Percentiles rank a stretch among this genome's conserved stretches.
phyloP scores from a whole-genome alignment of 176 grass and related monocot species.

The Poa annua region DNA sequence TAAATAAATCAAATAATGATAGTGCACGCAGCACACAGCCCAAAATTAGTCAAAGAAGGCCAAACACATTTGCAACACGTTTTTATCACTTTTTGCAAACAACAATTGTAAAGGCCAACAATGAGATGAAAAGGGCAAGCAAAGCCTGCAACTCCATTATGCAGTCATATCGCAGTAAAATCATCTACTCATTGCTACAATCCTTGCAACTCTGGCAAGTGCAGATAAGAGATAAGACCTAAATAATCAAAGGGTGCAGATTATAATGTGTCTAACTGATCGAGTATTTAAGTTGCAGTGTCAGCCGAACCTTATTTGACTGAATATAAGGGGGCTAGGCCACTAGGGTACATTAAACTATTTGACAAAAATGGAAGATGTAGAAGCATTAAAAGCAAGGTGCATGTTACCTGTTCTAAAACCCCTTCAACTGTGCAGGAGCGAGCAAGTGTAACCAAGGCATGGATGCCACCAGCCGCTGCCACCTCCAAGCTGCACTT shows the following conservation, averaged over 20 bases:
- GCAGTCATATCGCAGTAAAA: background rate
- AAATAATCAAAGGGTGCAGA: background rate
- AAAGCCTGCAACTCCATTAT: background rate
- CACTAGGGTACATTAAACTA: conserved; percentile 9
- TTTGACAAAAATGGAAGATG: conserved; percentile 7
- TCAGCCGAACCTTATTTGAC: background rate
- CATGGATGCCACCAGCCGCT: conserved; percentile 86
- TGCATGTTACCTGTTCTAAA: conserved; percentile 74
- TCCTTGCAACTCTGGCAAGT: background rate
- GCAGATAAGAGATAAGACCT: conserved; percentile 8
- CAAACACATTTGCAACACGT: background rate
- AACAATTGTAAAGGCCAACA: background rate
- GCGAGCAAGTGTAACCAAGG: conserved; percentile 89
- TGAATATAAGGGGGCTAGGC: background rate
- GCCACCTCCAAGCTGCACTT: conserved; percentile 99
- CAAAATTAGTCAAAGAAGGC: conserved; percentile 6
- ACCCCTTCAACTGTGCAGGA: conserved; percentile 90
- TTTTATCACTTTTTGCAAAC: conserved; percentile 15
- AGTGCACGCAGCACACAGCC: background rate
- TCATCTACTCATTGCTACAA: background rate
- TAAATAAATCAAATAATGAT: background rate
- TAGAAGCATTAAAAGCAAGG: conserved; percentile 18
- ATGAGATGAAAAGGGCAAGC: conserved; percentile 16
- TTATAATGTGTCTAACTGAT: background rate
- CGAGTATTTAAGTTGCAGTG: background rate